Base-by-base conservation (phyloP, 208 protist genomes). In the Blechomonas ayalai region DNA sequence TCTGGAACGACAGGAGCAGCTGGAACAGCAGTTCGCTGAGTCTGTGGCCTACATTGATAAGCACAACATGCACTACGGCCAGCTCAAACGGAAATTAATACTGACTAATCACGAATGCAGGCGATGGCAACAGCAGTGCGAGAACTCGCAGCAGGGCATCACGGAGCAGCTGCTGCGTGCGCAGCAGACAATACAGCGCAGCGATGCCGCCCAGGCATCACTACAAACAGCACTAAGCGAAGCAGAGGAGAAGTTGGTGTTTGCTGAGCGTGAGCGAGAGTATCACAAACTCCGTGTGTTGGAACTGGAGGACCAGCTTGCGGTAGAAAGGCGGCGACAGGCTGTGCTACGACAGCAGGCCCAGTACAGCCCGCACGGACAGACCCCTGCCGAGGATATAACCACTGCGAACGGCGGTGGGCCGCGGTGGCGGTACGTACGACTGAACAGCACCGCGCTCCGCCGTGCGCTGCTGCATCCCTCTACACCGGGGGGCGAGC, bases 41-140 rank as follows among this genome's bases (percentile, higher is more conserved):
- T 40, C 59, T 4, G 57, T 49, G 20, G 59, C 52, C 13, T 67
- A 67, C 27, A 67, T 67, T 49, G 52, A 67, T 15, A 52, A 57
- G 19, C 41, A 60, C 22, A 54, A 60, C 41, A 39, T 13, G 1
- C 51, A 43, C 31, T 2, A 60, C 33, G 27, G 18, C 7, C 8
- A 37, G 1, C 35, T 46, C 26, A 45, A 60, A 18, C 32, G 25
- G 18, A 42, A 47, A 15, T 47, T 57, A 12, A 41, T 43, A 37
- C 44, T 59, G 8, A 45, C 38, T 3, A 49, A 60, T 22, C 13
- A n/a, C n/a, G n/a, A n/a, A n/a, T 35, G 52, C 52, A 29, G 44
- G 49, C 22, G 31, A 44, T n/a, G 42, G 32, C 3, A n/a, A 53
- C 32, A 34, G 31, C 52, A 2, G 26, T 59, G 37, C 33, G 41